phyloP scores from a whole-genome alignment of 257 asterid genomes.

The Cynanchum wilfordii region DNA sequence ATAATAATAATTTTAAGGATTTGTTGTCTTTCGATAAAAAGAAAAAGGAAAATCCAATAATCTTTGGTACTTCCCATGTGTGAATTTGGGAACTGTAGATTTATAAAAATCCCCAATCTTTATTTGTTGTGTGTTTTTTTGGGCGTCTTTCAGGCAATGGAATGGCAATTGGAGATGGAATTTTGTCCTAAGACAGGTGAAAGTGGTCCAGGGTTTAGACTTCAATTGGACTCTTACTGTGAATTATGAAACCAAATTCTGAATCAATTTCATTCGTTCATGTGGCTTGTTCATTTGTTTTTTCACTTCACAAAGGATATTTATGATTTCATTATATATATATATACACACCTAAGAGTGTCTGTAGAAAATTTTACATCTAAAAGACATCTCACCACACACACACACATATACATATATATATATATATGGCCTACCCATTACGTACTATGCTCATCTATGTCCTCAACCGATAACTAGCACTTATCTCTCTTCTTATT shows the following conservation, averaged over 20 bases:
- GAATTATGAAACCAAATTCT: conserved; percentile 3
- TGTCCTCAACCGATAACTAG: neutral
- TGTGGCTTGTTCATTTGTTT: conserved; percentile 18
- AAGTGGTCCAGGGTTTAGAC: conserved; percentile 13
- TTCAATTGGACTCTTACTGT: neutral
- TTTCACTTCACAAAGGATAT: conserved; percentile 9
- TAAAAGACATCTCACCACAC: neutral
- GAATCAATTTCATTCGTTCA: conserved; percentile 3
- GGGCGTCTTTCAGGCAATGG: too few relatives aligned
- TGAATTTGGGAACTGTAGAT: neutral
- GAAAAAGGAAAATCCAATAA: neutral
- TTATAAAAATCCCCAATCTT: too few relatives aligned
- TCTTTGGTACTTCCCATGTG: neutral
- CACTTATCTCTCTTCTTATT: too few relatives aligned
- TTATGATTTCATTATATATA: conserved; percentile 3
- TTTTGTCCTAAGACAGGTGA: neutral
- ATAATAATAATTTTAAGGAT: neutral
- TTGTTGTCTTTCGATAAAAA: neutral
- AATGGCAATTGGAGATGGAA: neutral
- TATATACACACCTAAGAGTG: neutral
- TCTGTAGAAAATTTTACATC: conserved; percentile 6
- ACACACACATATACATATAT: too few relatives aligned
- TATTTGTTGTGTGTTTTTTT: too few relatives aligned
- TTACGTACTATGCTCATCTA: neutral
- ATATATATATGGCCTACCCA: neutral